Evolutionary conservation across 345 rosid species (phyloP).

Genomic region (Hibiscus mutabilis): DNA sequence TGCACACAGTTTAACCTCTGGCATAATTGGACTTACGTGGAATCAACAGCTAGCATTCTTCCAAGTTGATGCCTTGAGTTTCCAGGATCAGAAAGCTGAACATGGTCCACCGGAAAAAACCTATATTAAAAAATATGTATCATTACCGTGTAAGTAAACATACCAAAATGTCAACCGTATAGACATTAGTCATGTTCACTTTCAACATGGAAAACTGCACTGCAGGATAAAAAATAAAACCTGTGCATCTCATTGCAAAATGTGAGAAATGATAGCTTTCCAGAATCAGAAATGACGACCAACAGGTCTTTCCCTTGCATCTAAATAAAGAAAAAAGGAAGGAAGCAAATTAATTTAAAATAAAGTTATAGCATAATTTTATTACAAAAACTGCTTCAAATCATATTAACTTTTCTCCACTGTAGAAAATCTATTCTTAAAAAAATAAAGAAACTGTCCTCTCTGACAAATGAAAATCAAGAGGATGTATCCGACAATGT

Average conservation of each 20-base stretch:
- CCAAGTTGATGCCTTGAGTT: slow-evolving; percentile 78
- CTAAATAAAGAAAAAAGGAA: slow-evolving; percentile 32
- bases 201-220: slow-evolving; percentile 11
- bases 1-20: not conserved
- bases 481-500: not conserved
- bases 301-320: slow-evolving; percentile 70
- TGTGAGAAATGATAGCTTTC: slow-evolving; percentile 86
- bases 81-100: slow-evolving; percentile 80
- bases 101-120: slow-evolving; percentile 78
- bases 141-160: slow-evolving; percentile 7
- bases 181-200: slow-evolving; percentile 6
- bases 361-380: not conserved
- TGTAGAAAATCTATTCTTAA: not conserved
- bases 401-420: not conserved
- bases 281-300: slow-evolving; percentile 94
- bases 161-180: slow-evolving; percentile 5
- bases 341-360: not conserved
- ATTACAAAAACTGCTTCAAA: not conserved
- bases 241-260: slow-evolving; percentile 98
- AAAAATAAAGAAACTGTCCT: not conserved
- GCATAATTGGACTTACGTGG: slow-evolving; percentile 46
- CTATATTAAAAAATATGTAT: slow-evolving; percentile 36
- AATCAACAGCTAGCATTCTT: slow-evolving; percentile 75
- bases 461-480: not conserved
- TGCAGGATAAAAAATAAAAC: slow-evolving; percentile 29